Percentiles rank a stretch among this genome's conserved stretches.
phyloP scores from a whole-genome alignment of 2,329 filamentous ascomycete species.

The Basipetospora chlamydospora region DNA sequence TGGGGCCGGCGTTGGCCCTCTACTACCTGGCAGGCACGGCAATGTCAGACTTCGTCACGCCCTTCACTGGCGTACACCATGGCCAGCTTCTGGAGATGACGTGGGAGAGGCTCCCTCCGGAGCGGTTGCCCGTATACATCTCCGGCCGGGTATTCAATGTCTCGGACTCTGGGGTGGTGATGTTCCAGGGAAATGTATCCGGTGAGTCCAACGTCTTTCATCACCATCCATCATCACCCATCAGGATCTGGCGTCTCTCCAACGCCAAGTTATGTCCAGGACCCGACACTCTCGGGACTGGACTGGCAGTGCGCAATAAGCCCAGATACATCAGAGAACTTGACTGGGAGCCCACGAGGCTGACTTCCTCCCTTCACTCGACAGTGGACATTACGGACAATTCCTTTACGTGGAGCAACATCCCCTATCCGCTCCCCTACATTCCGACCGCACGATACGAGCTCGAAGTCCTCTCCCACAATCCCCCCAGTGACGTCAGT shows the following conservation, averaged over 20 bases:
- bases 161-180: background rate
- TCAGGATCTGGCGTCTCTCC: too few species aligned
- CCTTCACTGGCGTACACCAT: background rate
- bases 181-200: constrained; percentile 2
- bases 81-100: background rate
- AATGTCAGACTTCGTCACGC: background rate
- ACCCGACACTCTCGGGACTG: too few species aligned
- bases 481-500: background rate
- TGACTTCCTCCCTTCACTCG: too few species aligned
- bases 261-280: too few species aligned
- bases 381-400: too few species aligned
- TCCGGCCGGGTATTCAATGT: constrained; percentile 4
- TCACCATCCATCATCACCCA: too few species aligned
- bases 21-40: too few species aligned
- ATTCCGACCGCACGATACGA: constrained; percentile 4
- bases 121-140: constrained; percentile 1
- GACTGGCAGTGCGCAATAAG: too few species aligned
- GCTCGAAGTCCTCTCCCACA: constrained; percentile 1
- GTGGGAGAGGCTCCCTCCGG: background rate
- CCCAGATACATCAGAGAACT: too few species aligned
- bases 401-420: constrained; percentile 5
- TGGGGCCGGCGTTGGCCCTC: too few species aligned
- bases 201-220: too few species aligned
- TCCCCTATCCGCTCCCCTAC: constrained; percentile 7
- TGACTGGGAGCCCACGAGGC: too few species aligned